phyloP scores from a whole-genome alignment of 352 stramenopile genomes.

The Globisporangium splendens region DNA sequence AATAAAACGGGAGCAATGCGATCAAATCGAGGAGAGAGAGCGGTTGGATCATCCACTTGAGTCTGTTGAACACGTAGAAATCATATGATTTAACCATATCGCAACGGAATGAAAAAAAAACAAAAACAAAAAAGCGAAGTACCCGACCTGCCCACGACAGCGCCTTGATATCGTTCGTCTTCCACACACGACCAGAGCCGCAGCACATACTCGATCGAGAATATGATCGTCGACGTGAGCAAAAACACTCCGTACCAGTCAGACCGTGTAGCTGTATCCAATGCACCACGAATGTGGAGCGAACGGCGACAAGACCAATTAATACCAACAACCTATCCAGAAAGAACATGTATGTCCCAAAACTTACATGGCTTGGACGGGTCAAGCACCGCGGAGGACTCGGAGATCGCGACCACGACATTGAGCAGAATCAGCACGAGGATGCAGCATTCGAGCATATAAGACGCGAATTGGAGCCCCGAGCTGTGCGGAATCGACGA shows the following conservation, averaged over 20 bases:
- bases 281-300: no score
- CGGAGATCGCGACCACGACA: slow-evolving; percentile 50
- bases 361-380: slow-evolving; percentile 12
- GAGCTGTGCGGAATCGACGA: slow-evolving; percentile 39
- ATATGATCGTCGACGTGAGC: slow-evolving; percentile 51
- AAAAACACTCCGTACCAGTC: slow-evolving; percentile 49
- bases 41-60: slow-evolving; percentile 57
- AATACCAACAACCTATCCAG: neutral
- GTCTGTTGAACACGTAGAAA: slow-evolving; percentile 13
- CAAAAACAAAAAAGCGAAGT: neutral
- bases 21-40: slow-evolving; percentile 57
- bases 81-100: neutral
- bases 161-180: slow-evolving; percentile 40
- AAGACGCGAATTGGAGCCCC: slow-evolving; percentile 46
- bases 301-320: no score
- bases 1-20: slow-evolving; percentile 52
- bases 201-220: slow-evolving; percentile 56
- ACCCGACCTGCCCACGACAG: slow-evolving; percentile 34
- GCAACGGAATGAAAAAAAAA: neutral
- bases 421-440: slow-evolving; percentile 59
- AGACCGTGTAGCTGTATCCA: neutral
- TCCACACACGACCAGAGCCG: slow-evolving; percentile 63
- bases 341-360: no score
- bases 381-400: slow-evolving; percentile 21
- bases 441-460: slow-evolving; percentile 46